A percentile compares a stretch with the other conserved stretches of the same genome.
These are phyloP conservation scores for Aristolochia californica DNA, from an alignment of 164 flowering plant species.

Conservation along the genomic window DNA sequence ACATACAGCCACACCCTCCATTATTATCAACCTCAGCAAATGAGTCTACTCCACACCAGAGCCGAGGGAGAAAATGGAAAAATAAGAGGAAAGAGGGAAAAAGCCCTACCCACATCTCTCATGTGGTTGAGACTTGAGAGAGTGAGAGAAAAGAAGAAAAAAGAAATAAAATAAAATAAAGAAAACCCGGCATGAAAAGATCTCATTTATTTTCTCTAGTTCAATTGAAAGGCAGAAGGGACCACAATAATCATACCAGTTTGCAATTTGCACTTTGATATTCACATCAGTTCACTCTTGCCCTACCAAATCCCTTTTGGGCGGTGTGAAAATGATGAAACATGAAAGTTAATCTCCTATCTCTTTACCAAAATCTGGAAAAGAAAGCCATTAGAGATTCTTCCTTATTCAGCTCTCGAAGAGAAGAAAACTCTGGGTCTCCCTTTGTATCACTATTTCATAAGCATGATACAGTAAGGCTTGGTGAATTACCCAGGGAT, in stretches of 20 bases:
- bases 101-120: slow-evolving; percentile 6
- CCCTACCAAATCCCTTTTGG: slow-evolving; percentile 1
- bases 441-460: too few relatives aligned
- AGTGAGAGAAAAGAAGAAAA: not conserved
- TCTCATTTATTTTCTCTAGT: not conserved
- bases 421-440: too few relatives aligned
- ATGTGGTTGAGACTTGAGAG: not conserved
- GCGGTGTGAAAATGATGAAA: slow-evolving; percentile 3
- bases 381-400: not conserved
- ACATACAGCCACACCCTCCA: slow-evolving; percentile 28
- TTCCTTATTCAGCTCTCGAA: not conserved
- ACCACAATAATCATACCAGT: slow-evolving; percentile 1
- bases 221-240: not conserved
- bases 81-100: slow-evolving; percentile 1
- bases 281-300: not conserved
- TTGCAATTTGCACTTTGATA: slow-evolving; percentile 3
- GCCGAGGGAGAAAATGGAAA: slow-evolving; percentile 6
- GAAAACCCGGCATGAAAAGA: not conserved
- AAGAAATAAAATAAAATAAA: not conserved
- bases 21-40: slow-evolving; percentile 17
- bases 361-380: not conserved
- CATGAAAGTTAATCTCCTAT: slow-evolving; percentile 2
- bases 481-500: too few relatives aligned
- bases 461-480: too few relatives aligned
- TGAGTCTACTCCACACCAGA: slow-evolving; percentile 23